Conservation (phyloP, 345 rosid genomes). For the Linum usitatissimum region DNA sequence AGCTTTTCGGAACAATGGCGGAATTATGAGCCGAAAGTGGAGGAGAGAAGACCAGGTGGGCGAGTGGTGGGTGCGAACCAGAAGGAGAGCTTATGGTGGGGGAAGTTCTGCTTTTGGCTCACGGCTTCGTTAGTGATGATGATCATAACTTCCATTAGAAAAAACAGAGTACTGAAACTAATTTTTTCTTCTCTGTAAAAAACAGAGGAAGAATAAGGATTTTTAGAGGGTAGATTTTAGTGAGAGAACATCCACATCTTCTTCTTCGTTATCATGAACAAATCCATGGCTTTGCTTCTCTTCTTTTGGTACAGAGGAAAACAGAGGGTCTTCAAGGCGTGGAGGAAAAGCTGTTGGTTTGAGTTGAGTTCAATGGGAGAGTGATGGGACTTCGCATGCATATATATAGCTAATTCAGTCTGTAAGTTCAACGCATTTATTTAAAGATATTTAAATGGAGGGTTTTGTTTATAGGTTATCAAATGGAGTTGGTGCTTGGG, state of each 20-base stretch:
- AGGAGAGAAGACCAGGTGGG: conserved; percentile 41
- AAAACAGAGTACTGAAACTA: conserved; percentile 1
- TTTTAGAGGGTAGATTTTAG: neutral
- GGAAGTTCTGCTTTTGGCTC: conserved; percentile 39
- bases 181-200: neutral
- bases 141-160: conserved; percentile 34
- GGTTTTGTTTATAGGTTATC: too few relatives aligned
- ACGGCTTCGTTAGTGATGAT: conserved; percentile 21
- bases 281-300: conserved; percentile 16
- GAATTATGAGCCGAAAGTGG: conserved; percentile 20
- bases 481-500: too few relatives aligned
- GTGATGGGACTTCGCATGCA: too few relatives aligned
- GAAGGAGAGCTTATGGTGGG: conserved; percentile 49
- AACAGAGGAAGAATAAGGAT: conserved; percentile 8
- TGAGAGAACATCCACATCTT: conserved; percentile 38
- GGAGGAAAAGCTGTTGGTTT: too few relatives aligned
- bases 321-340: neutral
- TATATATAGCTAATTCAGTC: too few relatives aligned
- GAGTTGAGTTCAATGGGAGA: too few relatives aligned
- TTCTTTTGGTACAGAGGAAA: too few relatives aligned
- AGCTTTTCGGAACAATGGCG: neutral
- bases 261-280: conserved; percentile 29
- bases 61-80: conserved; percentile 69
- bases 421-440: too few relatives aligned
- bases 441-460: too few relatives aligned